phyloP scores from a whole-genome alignment of 75 land plant species.

The Gnetum montanum region DNA sequence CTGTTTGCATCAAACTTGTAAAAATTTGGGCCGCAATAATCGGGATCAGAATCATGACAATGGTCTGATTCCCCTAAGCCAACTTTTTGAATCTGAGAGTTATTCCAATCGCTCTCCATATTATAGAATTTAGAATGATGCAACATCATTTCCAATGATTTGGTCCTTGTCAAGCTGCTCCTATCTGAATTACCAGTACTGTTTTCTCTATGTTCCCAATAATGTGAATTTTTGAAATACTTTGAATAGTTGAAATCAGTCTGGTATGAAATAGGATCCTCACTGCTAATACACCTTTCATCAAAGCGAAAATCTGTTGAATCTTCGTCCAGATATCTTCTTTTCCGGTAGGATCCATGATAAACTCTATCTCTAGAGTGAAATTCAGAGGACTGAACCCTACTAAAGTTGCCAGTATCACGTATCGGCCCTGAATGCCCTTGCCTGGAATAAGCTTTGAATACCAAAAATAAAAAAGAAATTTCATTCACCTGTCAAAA shows the following conservation, averaged over 20 bases:
- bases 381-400: not conserved
- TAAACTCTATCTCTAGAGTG: not conserved
- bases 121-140: not conserved
- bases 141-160: not conserved
- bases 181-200: not conserved
- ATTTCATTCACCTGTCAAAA: too few relatives aligned
- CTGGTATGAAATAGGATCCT: not conserved
- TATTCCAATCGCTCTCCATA: not conserved
- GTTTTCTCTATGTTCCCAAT: not conserved
- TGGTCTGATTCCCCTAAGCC: not conserved
- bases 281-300: not conserved
- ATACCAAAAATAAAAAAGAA: not conserved
- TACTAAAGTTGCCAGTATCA: not conserved
- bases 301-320: not conserved
- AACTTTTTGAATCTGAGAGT: not conserved
- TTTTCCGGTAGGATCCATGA: not conserved
- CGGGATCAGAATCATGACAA: not conserved
- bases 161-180: not conserved
- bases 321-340: not conserved
- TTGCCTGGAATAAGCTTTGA: conserved; percentile 2
- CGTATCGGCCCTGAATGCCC: not conserved
- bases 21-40: not conserved
- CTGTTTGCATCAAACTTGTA: not conserved
- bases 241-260: not conserved
- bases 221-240: not conserved